These are phyloP conservation scores for Daldinia childiae DNA, from an alignment of 495 filamentous ascomycete species.

Conservation along the genomic window DNA sequence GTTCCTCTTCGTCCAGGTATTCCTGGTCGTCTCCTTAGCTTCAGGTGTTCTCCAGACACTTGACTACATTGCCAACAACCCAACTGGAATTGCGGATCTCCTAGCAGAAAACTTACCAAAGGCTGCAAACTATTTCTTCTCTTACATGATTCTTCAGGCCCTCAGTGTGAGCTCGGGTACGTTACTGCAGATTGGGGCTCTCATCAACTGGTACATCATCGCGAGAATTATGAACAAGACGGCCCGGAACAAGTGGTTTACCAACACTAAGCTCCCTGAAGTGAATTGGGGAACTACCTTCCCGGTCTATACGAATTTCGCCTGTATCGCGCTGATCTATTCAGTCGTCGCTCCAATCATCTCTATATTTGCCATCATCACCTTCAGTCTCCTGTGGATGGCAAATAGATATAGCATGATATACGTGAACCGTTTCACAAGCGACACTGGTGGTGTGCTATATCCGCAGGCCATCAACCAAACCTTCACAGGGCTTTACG, in stretches of 20 bases:
- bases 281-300: constrained; percentile 95
- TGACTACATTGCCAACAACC: constrained; percentile 66
- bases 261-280: constrained; percentile 79
- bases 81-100: constrained; percentile 67
- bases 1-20: constrained; percentile 95
- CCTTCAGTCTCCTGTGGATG: constrained; percentile 93
- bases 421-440: constrained; percentile 90
- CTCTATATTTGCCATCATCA: constrained; percentile 91
- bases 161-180: constrained; percentile 90
- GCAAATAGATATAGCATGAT: constrained; percentile 97
- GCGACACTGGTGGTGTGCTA: constrained; percentile 91
- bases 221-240: constrained; percentile 84
- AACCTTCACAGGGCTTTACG: constrained; percentile 91
- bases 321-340: constrained; percentile 94
- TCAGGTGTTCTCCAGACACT: constrained; percentile 79
- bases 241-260: constrained; percentile 85
- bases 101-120: constrained; percentile 85
- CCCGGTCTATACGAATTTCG: constrained; percentile 94
- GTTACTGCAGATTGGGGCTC: constrained; percentile 80
- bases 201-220: constrained; percentile 83
- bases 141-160: constrained; percentile 95
- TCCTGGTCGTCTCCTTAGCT: constrained; percentile 90
- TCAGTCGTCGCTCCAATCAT: constrained; percentile 90
- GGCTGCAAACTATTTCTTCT: constrained; percentile 97
- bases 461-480: constrained; percentile 96